Evolutionary conservation across 805 yeast genomes (phyloP), one percentile per base, ranked within the genome.

Genomic region (Candida suzukii): DNA sequence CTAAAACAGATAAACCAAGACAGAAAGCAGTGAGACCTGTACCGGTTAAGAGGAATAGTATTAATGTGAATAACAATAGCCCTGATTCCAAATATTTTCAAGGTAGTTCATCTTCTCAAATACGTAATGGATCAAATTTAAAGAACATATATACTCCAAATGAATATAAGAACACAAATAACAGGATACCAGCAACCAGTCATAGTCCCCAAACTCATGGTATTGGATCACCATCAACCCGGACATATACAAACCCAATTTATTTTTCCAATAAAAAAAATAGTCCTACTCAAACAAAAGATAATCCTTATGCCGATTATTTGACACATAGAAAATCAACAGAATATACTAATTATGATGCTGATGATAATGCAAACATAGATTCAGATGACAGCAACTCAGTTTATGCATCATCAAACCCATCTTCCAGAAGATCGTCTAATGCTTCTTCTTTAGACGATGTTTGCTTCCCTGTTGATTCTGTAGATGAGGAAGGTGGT

Each of bases 381-480:
- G 44, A 42, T 11, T 46, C 42, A 18, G 52, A 46, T 11, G 45
- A 35, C 3, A 47, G 47, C 17, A 51, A 56, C 20, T 59, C 63
- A 3, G 49, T 57, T 8, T 60, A 60, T 36, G 60, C 52, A 2
- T 57, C 63, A 14, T 79, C 85, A n/a, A 78, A 79, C 50, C 87
- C 88, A 5, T 67, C 78, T 3, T 72, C 81, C 19, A 73, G 83
- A 38, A 68, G 83, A 44, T 66, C 76, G 31, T 71, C 80, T 29
- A 78, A 75, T 41, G 75, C 78, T 31, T 80, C 95, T 0, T 85
- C 96, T 1, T 64, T 91, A 44, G 90, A 83, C 56, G 99, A 91
- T 61, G 99, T 91, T 21, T 91, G 96, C 55, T 78, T 88, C 59
- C 96, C 95, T 0, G 69, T 88, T 30, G 88, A 82, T 47, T 76